Base-by-base conservation (phyloP, 2,329 filamentous ascomycete species). In the Exophiala sideris region DNA sequence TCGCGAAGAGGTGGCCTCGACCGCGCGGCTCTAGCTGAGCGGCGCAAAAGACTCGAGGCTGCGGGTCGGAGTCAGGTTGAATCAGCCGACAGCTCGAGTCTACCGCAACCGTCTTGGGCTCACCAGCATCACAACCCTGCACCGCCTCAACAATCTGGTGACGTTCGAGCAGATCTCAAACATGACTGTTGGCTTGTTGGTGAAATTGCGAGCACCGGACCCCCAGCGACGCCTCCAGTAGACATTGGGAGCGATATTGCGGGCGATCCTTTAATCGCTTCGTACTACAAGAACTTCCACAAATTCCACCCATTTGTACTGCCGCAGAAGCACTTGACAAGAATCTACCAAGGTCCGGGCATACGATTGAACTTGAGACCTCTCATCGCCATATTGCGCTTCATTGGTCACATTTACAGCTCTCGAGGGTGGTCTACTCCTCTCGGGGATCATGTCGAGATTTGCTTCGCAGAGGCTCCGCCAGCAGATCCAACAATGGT, bases 401-500 rank as follows among this genome's bases (percentile, higher is more conserved):
- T 66, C 3, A 59, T 71, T 14, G 68, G 68, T 62, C 61, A n/a
- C 39, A 29, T 24, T 29, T 53, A 18, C 29, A 51, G 18, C 33
- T 34, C 11, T 18, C 33, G 10, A 44, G 24, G 29, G 36, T 46
- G 8, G 32, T 12, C 18, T 18, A 14, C 11, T 38, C 18, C 32
- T 11, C 29, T 34, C 33, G 46, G 32, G 20, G 16, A 35, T 54
- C 18, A 12, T 54, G 29, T 40, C 47, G 35, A 29, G 12, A 20
- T 16, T 42, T 29, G 40, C 18, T 18, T 42, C 14, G 40, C 40
- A 24, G 34, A 32, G 5, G 18, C 14, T 12, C n/a, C 35, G n/a
- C 18, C 20, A 32, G 18, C 38, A 14, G 40, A 44, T 38, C 56
- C 56, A n/a, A 45, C 52, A 53, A 84, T 86, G 64, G 83, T 95